These are phyloP conservation scores for Mycena rebaudengoi DNA, from an alignment of 768 basidiomycete genomes.

Conservation along the genomic window DNA sequence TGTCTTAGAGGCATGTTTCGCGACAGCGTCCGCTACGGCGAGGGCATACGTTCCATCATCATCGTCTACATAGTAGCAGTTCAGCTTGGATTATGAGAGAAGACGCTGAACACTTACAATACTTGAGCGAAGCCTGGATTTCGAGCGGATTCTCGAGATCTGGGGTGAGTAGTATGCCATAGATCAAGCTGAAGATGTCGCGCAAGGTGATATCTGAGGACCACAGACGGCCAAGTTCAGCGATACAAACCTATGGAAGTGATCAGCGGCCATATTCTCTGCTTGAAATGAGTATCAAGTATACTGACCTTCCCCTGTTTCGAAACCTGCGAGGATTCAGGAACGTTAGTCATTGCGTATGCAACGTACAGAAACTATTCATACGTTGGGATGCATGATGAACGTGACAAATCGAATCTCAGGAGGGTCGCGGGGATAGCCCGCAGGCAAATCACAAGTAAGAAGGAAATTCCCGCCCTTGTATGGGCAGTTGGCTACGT, in stretches of 20 bases:
- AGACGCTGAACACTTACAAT: slow-evolving; percentile 27
- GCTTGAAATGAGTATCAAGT: neutral
- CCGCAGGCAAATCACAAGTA: slow-evolving; percentile 34
- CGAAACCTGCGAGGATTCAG: slow-evolving; percentile 31
- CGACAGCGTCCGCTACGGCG: slow-evolving; percentile 34
- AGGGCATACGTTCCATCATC: slow-evolving; percentile 41
- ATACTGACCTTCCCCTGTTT: slow-evolving; percentile 41
- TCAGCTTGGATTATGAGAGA: neutral
- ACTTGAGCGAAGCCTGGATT: slow-evolving; percentile 39
- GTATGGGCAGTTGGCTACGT: slow-evolving; percentile 35
- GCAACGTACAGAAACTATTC: neutral
- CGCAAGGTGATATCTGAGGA: slow-evolving; percentile 39
- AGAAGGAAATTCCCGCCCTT: slow-evolving; percentile 35
- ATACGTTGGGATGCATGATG: slow-evolving; percentile 40
- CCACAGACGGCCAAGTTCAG: slow-evolving; percentile 40
- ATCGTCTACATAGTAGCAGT: too few relatives aligned
- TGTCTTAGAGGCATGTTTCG: slow-evolving; percentile 34
- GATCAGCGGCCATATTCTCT: too few relatives aligned
- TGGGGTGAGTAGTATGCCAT: slow-evolving; percentile 35
- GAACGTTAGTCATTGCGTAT: neutral
- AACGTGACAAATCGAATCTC: slow-evolving; percentile 40
- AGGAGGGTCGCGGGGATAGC: slow-evolving; percentile 39
- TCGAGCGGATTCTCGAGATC: slow-evolving; percentile 41
- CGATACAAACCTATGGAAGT: slow-evolving; percentile 33
- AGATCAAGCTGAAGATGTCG: slow-evolving; percentile 33